Conservation (phyloP, 192 early-diverging fungal genomes). For the Coemansia sp. region DNA sequence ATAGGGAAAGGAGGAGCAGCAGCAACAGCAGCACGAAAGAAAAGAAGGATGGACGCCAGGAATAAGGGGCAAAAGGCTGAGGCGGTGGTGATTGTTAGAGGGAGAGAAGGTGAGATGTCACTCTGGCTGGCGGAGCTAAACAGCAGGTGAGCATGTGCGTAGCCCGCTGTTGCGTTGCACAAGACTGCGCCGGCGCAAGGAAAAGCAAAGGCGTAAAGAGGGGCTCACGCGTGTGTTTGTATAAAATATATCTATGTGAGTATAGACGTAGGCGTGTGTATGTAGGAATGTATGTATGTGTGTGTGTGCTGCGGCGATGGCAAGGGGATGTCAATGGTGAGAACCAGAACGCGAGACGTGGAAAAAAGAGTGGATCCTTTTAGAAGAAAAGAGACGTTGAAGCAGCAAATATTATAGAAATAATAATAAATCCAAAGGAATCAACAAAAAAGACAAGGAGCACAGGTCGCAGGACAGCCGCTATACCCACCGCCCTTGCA, state of each 20-base stretch:
- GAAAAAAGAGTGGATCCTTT: neutral
- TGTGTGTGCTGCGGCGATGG: conserved; percentile 6
- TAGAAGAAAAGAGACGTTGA: conserved; percentile 1
- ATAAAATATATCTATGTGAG: neutral
- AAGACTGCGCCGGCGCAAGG: conserved; percentile 13
- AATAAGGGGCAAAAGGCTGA: conserved; percentile 4
- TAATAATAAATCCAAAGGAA: neutral
- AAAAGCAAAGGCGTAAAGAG: neutral
- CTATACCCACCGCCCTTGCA: neutral
- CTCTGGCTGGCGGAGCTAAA: conserved; percentile 27
- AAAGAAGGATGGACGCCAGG: neutral
- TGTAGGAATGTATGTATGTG: neutral
- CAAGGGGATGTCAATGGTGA: neutral
- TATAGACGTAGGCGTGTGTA: neutral
- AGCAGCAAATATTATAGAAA: neutral
- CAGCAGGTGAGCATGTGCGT: conserved; percentile 23
- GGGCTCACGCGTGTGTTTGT: neutral
- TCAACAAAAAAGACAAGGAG: neutral
- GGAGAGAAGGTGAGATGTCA: conserved; percentile 39
- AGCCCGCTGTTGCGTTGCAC: conserved; percentile 13
- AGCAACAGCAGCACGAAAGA: conserved; percentile 2
- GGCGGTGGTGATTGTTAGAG: conserved; percentile 32
- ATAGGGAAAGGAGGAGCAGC: neutral
- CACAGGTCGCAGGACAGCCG: conserved; percentile 12
- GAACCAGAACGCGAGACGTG: neutral